Conservation (phyloP, 2,329 filamentous ascomycete genomes). For the Hypoxylon sp. region DNA sequence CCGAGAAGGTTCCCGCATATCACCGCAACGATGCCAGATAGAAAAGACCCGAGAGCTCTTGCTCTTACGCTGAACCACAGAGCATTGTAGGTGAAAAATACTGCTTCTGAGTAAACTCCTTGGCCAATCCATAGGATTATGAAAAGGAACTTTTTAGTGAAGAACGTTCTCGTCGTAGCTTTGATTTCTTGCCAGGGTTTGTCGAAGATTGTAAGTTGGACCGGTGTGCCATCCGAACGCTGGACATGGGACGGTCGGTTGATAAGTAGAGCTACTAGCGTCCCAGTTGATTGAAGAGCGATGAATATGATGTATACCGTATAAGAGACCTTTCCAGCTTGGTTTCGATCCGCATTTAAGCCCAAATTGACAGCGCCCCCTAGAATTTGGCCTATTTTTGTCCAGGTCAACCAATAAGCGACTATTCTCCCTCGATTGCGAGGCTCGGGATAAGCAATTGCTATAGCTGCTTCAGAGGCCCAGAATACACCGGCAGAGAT, state of each 20-base stretch:
- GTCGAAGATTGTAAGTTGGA: constrained; percentile 69
- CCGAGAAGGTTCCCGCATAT: constrained; percentile 75
- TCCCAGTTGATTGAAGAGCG: constrained; percentile 74
- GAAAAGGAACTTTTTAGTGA: constrained; percentile 72
- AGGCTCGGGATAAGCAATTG: constrained; percentile 78
- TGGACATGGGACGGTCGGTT: constrained; percentile 73
- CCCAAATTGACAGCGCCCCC: constrained; percentile 80
- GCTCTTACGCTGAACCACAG: constrained; percentile 79
- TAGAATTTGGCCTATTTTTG: constrained; percentile 74
- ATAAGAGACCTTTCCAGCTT: constrained; percentile 76
- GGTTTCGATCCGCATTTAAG: constrained; percentile 68
- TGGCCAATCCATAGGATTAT: constrained; percentile 77
- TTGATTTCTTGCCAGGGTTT: constrained; percentile 71
- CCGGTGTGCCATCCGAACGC: constrained; percentile 73
- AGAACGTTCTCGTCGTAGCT: constrained; percentile 69
- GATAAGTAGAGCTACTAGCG: constrained; percentile 73
- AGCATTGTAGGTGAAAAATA: constrained; percentile 77
- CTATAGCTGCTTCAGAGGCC: constrained; percentile 81
- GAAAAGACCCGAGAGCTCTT: constrained; percentile 77
- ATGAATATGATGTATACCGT: constrained; percentile 79
- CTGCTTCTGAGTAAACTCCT: constrained; percentile 77
- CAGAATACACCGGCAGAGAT: constrained; percentile 80
- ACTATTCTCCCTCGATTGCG: constrained; percentile 74
- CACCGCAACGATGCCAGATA: constrained; percentile 76
- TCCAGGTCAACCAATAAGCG: constrained; percentile 74